Base-by-base conservation (phyloP, 2,329 filamentous ascomycete species). In the Colletotrichum sansevieriae region DNA sequence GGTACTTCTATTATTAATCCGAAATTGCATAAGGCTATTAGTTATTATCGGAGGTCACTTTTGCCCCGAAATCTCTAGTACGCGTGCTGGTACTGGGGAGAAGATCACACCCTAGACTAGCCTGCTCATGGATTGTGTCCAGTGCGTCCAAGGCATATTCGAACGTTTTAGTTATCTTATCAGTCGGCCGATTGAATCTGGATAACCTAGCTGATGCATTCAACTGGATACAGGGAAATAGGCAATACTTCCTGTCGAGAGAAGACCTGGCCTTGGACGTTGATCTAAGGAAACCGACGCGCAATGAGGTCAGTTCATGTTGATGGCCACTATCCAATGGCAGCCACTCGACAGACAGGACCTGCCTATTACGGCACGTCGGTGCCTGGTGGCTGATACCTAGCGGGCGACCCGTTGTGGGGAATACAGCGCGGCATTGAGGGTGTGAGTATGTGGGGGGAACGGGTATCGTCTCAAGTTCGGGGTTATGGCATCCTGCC, bases 401-500 rank as follows among this genome's bases (percentile, higher is more conserved):
- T 51, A 9, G 6, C 29, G 46, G 37, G 37, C 59, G 59, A 20
- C n/a, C 18, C 22, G 35, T 43, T 44, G 59, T 54, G 59, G 46
- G 41, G 52, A 22, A 15, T 18, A 41, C 22, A 15, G 52, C 35
- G 39, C 22, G 37, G 39, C 37, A 39, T 33, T 33, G 54, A 35
- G 37, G 54, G 54, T 57, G 37, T 43, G 33, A 35, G 52, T 11
- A 39, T 37, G 52, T 41, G 33, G 52, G 11, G 52, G 35, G 9
- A 55, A 18, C 6, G 44, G 33, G 59, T 54, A 54, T 54, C 59
- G 43, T 62, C 59, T 33, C 37, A 62, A 13, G 49, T 62, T 62
- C 59, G 47, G 59, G 47, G 37, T 18, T 54, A 54, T 44, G 11
- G 22, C 11, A 22, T 35, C 13, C 44, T 62, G 47, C 59, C 47